Evolutionary conservation across 1,139 yeast genomes (phyloP), one percentile per base, ranked within the genome.

Genomic region (Wickerhamomyces sp.): DNA sequence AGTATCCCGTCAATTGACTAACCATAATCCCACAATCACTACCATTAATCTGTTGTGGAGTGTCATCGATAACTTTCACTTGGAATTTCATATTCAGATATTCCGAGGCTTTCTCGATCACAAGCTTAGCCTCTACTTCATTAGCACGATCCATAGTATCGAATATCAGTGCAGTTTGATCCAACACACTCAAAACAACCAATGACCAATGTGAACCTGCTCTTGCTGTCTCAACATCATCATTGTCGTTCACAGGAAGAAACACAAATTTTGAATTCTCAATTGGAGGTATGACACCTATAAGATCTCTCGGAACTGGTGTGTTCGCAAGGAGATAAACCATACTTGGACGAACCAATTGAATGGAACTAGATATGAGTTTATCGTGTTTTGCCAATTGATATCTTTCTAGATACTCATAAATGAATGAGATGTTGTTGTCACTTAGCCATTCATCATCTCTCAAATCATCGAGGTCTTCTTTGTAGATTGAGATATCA

Each of bases 1-100:
- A 54, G 23, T 68, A 54, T 0, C 73, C 68, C 0, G 79, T 69
- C 23, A 75, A 62, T 42, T 75, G 76, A 50, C 84, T 74, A 6
- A 55, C 55, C 54, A 58, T 50, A 10, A 58, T 82, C 0, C 95
- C 95, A 64, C 95, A 86, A 58, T 87, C 95, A 43, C 75, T 78
- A 0, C 88, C 86, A 58, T 86, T 85, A 37, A 69, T 69, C 62
- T 87, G 95, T 56, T 84, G 94, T 0, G 94, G 95, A 0, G 88
- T 75, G 9, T 44, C 33, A 65, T 64, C 41, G 70, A 66, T 37
- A 64, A 64, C 2, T 48, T 46, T 35, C 48, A 56, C 26, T 41
- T 57, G 33, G 49, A 57, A 40, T 13, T 44, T 45, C 15, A 51
- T 55, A 2, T 66, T 60, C 33, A 72, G 51, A 43, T 61, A 62